phyloP scores from a whole-genome alignment of 2,329 filamentous ascomycete genomes.

The Fusarium chuoi region DNA sequence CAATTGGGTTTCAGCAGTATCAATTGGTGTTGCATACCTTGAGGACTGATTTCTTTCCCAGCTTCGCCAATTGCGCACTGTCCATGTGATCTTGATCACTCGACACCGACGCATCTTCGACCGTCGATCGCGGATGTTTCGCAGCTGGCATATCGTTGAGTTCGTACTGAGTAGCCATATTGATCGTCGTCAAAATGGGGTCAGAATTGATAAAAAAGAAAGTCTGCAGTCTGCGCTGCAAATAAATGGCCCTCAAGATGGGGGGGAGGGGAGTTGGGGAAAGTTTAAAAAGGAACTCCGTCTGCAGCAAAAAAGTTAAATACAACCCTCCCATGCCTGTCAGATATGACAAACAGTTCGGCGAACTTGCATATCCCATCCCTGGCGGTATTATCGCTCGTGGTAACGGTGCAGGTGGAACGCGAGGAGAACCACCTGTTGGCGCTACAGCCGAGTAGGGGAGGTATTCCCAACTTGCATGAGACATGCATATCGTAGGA shows the following conservation, averaged over 20 bases:
- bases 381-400: not conserved
- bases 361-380: not conserved
- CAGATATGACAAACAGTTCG: not conserved
- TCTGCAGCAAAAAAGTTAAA: not conserved
- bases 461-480: not conserved
- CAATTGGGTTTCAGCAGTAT: not conserved
- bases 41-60: conserved; percentile 17
- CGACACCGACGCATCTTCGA: conserved; percentile 3
- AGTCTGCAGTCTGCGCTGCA: not conserved
- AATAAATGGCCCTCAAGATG: not conserved
- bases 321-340: not conserved
- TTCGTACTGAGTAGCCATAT: conserved; percentile 9
- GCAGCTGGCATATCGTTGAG: conserved; percentile 1
- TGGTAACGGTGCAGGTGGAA: not conserved
- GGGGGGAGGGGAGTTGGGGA: not conserved
- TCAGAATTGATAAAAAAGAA: not conserved
- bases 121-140: conserved; percentile 11
- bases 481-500: not conserved
- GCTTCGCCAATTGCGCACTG: conserved; percentile 32
- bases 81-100: conserved; percentile 37
- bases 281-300: not conserved
- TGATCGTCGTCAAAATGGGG: not conserved
- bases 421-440: not conserved
- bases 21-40: not conserved
- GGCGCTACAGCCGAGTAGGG: conserved; percentile 2